Base-by-base conservation (phyloP, 345 rosid species). In the Corchorus olitorius region DNA sequence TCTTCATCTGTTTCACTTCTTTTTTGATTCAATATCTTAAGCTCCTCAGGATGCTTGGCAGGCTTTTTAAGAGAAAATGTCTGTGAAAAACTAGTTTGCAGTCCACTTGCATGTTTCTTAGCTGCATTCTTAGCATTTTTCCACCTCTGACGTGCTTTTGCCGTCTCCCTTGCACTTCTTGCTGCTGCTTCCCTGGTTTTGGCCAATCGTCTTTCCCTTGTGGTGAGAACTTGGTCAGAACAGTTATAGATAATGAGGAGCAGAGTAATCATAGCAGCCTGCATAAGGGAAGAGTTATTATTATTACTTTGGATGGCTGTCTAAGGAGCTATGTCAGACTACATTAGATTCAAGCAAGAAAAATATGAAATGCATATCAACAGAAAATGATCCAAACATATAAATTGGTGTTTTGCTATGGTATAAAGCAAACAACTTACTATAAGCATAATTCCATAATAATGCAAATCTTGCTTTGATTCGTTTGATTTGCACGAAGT, bases 101-200 rank as follows among this genome's bases (percentile, higher is more conserved):
- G 75, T 77, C 78, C 97, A 85, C 79, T 83, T 70, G 91, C 92
- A 61, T 82, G 98, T 84, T 84, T 92, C 83, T 80, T 87, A 48
- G 91, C 93, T 78, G 89, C 87, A 70, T 82, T 88, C 85, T 86
- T 88, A 70, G 94, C 97, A 75, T 80, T 53, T 83, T 85, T 86
- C 99, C 99, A 93, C 84, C 83, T 89, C 75, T 89, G 93, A 52
- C 85, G 89, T 45, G 97, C 97, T 82, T 80, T 89, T 45, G 91
- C 94, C 66, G 87, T 89, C 86, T 88, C 90, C 72, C 83, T 84
- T 65, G 89, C 91, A 75, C 82, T 88, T 81, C 80, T 89, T 64
- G 92, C 98, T 0, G 98, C 97, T 74, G 97, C 88, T 79, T 92
- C 97, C 77, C 98, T 89, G 72, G 97, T 87, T 73, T 93, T 91